Conservation (phyloP, 2,329 filamentous ascomycete species). For the Conoideocrella luteorostrata region DNA sequence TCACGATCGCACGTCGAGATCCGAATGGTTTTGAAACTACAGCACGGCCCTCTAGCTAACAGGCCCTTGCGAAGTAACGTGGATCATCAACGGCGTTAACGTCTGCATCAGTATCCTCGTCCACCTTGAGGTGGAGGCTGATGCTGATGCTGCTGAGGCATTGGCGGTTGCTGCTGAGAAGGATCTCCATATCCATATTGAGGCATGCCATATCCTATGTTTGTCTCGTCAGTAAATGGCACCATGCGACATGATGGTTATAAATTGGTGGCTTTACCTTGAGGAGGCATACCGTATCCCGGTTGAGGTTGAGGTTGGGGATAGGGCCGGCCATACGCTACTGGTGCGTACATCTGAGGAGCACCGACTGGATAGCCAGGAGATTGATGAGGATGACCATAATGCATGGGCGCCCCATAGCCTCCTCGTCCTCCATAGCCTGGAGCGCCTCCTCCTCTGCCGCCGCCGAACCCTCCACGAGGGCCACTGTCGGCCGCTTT, state of each 20-base stretch:
- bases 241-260: not conserved
- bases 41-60: not conserved
- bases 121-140: slow-evolving; percentile 16
- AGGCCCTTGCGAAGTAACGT: not conserved
- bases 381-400: slow-evolving; percentile 31
- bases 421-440: slow-evolving; percentile 39
- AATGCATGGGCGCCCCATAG: slow-evolving; percentile 35
- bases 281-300: slow-evolving; percentile 30
- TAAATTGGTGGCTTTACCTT: slow-evolving; percentile 26
- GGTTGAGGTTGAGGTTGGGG: slow-evolving; percentile 24
- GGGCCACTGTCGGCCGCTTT: slow-evolving; percentile 79
- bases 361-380: slow-evolving; percentile 26
- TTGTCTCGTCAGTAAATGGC: slow-evolving; percentile 9
- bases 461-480: slow-evolving; percentile 37
- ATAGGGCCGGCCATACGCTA: slow-evolving; percentile 33
- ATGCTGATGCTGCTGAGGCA: slow-evolving; percentile 11
- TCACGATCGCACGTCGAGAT: slow-evolving; percentile 2
- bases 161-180: slow-evolving; percentile 15
- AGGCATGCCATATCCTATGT: slow-evolving; percentile 29
- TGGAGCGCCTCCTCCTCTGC: slow-evolving; percentile 30
- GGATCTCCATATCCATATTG: slow-evolving; percentile 37
- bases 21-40: not conserved
- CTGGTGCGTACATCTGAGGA: slow-evolving; percentile 31
- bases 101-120: slow-evolving; percentile 14
- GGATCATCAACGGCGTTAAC: not conserved